A percentile compares a stretch with the other conserved stretches of the same genome.
Conservation (phyloP, 352 stramenopile species). For the Globisporangium alternatum region DNA sequence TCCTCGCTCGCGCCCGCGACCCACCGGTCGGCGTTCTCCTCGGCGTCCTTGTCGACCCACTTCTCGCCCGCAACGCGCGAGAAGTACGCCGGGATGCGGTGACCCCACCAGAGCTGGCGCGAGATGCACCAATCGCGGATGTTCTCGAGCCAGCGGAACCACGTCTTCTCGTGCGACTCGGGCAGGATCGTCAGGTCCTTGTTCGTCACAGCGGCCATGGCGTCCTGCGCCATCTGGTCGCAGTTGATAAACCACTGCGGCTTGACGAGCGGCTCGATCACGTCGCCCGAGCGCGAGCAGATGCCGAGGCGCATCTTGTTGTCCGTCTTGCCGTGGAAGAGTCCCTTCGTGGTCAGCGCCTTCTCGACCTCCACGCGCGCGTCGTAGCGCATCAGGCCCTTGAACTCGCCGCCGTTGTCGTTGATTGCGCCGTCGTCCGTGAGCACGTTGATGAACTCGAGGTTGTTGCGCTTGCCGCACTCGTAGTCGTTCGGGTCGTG, state of each 20-base stretch:
- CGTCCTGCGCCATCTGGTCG: slow-evolving; percentile 76
- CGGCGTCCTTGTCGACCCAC: slow-evolving; percentile 72
- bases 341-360: slow-evolving; percentile 90
- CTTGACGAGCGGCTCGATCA: slow-evolving; percentile 99
- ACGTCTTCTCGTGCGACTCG: slow-evolving; percentile 92
- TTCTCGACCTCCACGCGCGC: slow-evolving; percentile 88
- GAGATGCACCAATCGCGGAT: slow-evolving; percentile 99
- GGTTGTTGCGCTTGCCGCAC: slow-evolving; percentile 95
- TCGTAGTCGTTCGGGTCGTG: slow-evolving; percentile 99
- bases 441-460: slow-evolving; percentile 98
- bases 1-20: slow-evolving; percentile 76
- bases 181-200: slow-evolving; percentile 84
- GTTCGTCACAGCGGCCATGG: slow-evolving; percentile 76
- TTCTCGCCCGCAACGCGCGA: slow-evolving; percentile 83
- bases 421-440: slow-evolving; percentile 97
- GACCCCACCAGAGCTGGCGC: slow-evolving; percentile 99
- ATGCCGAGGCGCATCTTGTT: slow-evolving; percentile 99
- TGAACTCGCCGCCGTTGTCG: slow-evolving; percentile 87
- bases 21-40: slow-evolving; percentile 60
- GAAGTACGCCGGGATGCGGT: slow-evolving; percentile 99
- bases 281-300: slow-evolving; percentile 97
- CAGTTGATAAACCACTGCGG: slow-evolving; percentile 94
- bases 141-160: slow-evolving; percentile 97
- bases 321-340: slow-evolving; percentile 96
- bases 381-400: slow-evolving; percentile 88